Percentiles rank a stretch among this genome's conserved stretches.
These are phyloP conservation scores for Erodium chrysanthum DNA, from an alignment of 441 rosid genomes.

Conservation along the genomic window DNA sequence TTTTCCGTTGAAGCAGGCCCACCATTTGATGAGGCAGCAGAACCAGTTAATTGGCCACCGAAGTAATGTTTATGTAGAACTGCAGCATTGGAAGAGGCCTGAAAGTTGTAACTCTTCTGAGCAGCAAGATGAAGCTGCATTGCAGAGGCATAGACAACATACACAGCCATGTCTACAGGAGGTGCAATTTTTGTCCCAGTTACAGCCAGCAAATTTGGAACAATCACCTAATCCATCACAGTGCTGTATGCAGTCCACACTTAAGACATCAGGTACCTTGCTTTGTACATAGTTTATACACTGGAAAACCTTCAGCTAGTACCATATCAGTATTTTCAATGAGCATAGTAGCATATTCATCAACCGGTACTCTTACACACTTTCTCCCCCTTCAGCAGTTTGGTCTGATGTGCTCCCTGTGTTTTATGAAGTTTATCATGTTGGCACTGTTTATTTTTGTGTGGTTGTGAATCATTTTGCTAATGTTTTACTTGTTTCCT, in stretches of 20 bases:
- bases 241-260: constrained; percentile 18
- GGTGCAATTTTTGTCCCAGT: constrained; percentile 18
- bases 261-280: constrained; percentile 18
- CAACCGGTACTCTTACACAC: background rate
- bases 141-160: constrained; percentile 16
- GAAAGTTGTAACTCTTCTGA: constrained; percentile 16
- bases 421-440: background rate
- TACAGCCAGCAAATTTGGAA: constrained; percentile 13
- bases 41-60: constrained; percentile 16
- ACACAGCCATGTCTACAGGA: constrained; percentile 16
- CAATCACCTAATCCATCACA: constrained; percentile 18
- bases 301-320: background rate
- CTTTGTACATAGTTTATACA: constrained; percentile 7
- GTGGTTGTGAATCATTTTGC: background rate
- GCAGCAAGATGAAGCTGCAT: constrained; percentile 17
- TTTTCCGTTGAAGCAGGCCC: constrained; percentile 17
- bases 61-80: constrained; percentile 18
- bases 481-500: background rate
- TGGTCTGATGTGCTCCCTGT: background rate
- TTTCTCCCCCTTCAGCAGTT: background rate
- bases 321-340: background rate
- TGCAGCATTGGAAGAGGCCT: constrained; percentile 19
- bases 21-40: constrained; percentile 13
- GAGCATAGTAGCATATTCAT: background rate
- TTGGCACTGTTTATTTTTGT: background rate